A percentile compares a stretch with the other conserved stretches of the same genome.
These are phyloP conservation scores for Wickerhamiella galacta DNA, from an alignment of 805 yeast species.

Conservation along the genomic window DNA sequence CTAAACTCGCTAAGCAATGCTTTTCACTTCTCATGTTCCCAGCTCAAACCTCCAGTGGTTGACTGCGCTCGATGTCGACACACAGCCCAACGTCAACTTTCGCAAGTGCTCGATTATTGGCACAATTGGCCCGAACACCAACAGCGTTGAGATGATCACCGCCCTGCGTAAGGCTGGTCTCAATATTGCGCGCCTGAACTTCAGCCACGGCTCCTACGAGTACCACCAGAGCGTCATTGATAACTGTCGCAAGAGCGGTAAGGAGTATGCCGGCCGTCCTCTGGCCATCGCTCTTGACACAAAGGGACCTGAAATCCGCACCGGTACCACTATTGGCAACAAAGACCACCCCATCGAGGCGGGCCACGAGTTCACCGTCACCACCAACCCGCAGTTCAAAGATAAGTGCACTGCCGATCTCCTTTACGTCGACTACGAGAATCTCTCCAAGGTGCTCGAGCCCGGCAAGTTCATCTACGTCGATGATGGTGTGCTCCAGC, in stretches of 20 bases:
- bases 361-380: conserved; percentile 79
- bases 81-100: conserved; percentile 58
- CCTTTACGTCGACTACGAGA: conserved; percentile 87
- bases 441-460: conserved; percentile 84
- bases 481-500: conserved; percentile 95
- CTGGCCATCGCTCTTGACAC: conserved; percentile 97
- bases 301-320: conserved; percentile 99
- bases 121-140: conserved; percentile 97
- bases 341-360: conserved; percentile 69
- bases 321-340: conserved; percentile 78
- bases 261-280: conserved; percentile 85
- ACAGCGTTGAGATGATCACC: conserved; percentile 67
- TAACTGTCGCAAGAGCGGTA: conserved; percentile 89
- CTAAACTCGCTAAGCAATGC: too few relatives aligned
- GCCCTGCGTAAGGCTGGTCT: conserved; percentile 91
- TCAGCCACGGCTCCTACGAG: conserved; percentile 95
- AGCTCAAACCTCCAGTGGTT: conserved; percentile 54
- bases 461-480: conserved; percentile 82
- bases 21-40: conserved; percentile 18
- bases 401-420: conserved; percentile 55
- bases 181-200: conserved; percentile 97
- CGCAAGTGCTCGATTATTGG: conserved; percentile 97
- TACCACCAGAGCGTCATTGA: conserved; percentile 95
- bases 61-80: conserved; percentile 52
- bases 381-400: conserved; percentile 74